phyloP scores from a whole-genome alignment of 495 filamentous ascomycete species.

The Diplogelasinospora grovesii region DNA sequence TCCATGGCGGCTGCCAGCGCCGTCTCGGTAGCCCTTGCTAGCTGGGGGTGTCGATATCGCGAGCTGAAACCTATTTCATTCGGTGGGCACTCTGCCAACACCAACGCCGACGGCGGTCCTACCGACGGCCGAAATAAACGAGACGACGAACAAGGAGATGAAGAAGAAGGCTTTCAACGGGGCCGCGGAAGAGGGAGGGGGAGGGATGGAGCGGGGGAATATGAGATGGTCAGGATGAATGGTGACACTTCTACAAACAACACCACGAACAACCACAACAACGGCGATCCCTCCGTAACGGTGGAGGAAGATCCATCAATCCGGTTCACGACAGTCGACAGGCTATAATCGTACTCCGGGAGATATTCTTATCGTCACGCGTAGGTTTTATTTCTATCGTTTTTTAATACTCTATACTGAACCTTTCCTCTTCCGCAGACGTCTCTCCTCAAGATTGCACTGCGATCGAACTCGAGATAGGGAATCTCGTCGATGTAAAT shows the following conservation, averaged over 20 bases:
- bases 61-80: constrained; percentile 87
- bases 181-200: constrained; percentile 47
- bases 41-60: constrained; percentile 86
- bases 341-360: no score
- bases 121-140: constrained; percentile 16
- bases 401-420: no score
- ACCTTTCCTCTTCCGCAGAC: no score
- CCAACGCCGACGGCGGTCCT: constrained; percentile 2
- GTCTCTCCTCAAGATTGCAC: constrained; percentile 7
- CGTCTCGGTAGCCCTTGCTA: constrained; percentile 65
- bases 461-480: constrained; percentile 12
- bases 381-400: no score
- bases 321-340: no score
- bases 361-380: no score
- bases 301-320: no score
- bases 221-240: constrained; percentile 66
- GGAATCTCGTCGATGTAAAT: constrained; percentile 8
- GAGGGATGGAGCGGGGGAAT: constrained; percentile 59
- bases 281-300: no score
- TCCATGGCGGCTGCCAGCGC: constrained; percentile 62
- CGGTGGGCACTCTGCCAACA: constrained; percentile 48
- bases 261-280: no score
- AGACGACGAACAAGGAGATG: constrained; percentile 24
- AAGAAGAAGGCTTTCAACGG: constrained; percentile 45
- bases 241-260: no score